Evolutionary conservation across 2,329 filamentous ascomycete genomes (phyloP), one percentile per base, ranked within the genome.

Genomic region (Cladosporium sphaerospermum): DNA sequence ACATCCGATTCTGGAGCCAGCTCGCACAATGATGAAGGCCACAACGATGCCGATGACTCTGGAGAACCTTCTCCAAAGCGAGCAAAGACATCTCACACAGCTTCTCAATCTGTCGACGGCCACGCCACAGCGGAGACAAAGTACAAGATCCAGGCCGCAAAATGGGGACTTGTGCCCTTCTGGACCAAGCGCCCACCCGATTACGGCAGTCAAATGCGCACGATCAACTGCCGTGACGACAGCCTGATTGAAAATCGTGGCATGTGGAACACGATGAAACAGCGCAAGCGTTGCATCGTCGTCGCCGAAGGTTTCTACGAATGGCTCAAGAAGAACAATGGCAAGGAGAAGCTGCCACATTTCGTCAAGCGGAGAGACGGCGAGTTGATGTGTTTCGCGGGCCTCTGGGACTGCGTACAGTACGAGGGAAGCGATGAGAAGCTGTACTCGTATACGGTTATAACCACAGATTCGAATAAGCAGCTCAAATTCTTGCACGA

Each of bases 161-260:
- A 89, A 78, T 99, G 93, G 93, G 93, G 92, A 0, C 78, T 99
- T 6, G 78, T 97, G 11, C 92, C 93, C 0, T 96, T 86, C 69
- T 97, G 92, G 92, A 95, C 88, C 3, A 95, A 92, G 72, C 79
- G 85, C 10, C 84, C 84, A 49, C 88, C 89, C 0, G 83, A 89
- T 64, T 92, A 93, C 63, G 78, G 80, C 23, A 83, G 83, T 1
- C 77, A 89, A 69, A 78, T 95, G 76, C 89, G 86, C 65, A 96
- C 90, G 0, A 97, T 97, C 70, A 97, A 99, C 71, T 97, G 92
- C 68, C 84, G 92, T 3, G 88, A 92, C 64, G 92, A 97, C 70
- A 93, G 89, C 1, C 75, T 97, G 16, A 76, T 81, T 5, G 80
- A 85, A 9, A 78, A 85, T 8, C 81, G 84, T 4, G 90, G 91